Conservation (phyloP, 768 basidiomycete genomes). For the Tylopilus vinaceipallidus region DNA sequence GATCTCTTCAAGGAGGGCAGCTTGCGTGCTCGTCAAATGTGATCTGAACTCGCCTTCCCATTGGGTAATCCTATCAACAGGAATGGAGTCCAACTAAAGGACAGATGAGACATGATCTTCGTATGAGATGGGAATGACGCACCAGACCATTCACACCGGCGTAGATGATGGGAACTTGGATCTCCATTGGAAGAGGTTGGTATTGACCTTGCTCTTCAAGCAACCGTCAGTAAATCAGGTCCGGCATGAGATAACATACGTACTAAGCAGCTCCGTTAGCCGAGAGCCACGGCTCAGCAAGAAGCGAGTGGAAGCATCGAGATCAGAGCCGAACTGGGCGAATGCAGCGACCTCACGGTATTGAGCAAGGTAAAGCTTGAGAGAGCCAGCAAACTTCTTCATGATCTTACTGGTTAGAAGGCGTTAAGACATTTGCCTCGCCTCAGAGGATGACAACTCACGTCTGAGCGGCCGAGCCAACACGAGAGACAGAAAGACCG, state of each 20-base stretch:
- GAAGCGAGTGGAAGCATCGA: conserved; percentile 99
- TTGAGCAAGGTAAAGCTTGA: conserved; percentile 99
- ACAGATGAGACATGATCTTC: not conserved
- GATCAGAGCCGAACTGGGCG: conserved; percentile 99
- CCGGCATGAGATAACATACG: conserved; percentile 19
- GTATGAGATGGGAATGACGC: conserved; percentile 31
- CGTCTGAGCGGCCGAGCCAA: conserved; percentile 99
- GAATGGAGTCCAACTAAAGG: conserved; percentile 83
- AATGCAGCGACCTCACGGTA: conserved; percentile 99
- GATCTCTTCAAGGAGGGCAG: conserved; percentile 80
- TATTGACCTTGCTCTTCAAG: conserved; percentile 94
- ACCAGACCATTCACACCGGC: conserved; percentile 99
- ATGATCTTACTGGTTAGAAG: conserved; percentile 78
- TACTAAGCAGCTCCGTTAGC: conserved; percentile 93
- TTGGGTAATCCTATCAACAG: conserved; percentile 89
- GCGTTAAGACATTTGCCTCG: not conserved
- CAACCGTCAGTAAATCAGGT: conserved; percentile 11
- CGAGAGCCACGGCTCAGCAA: conserved; percentile 96
- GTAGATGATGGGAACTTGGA: conserved; percentile 98
- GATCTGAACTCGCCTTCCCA: conserved; percentile 94
- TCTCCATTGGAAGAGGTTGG: conserved; percentile 89
- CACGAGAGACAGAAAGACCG: conserved; percentile 99
- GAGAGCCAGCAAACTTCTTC: conserved; percentile 99
- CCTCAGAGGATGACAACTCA: conserved; percentile 40
- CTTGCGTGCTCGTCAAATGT: conserved; percentile 76